A percentile compares a stretch with the other conserved stretches of the same genome.
Conservation (phyloP, 768 basidiomycete species). For the Tricholoma matsutake region DNA sequence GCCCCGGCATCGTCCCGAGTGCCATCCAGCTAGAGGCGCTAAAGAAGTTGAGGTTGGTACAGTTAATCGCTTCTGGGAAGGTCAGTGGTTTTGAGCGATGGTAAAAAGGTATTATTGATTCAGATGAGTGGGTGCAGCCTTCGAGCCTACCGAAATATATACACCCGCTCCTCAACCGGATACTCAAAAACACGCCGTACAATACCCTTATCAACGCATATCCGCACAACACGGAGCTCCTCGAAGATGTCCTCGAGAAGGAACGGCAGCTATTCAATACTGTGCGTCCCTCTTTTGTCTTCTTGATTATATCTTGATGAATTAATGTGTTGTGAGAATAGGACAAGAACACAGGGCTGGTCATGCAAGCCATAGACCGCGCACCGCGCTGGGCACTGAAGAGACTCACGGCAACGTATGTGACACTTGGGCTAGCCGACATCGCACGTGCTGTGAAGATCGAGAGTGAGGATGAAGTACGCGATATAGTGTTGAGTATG, state of each 20-base stretch:
- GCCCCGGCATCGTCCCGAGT: slow-evolving; percentile 53
- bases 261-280: slow-evolving; percentile 49
- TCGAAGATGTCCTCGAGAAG: slow-evolving; percentile 50
- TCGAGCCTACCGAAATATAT: slow-evolving; percentile 72
- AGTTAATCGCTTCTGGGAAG: slow-evolving; percentile 75
- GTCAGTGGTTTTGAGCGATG: slow-evolving; percentile 30
- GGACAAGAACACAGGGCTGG: slow-evolving; percentile 74
- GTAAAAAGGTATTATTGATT: neutral
- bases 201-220: slow-evolving; percentile 60
- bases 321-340: slow-evolving; percentile 20
- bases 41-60: slow-evolving; percentile 79
- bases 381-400: slow-evolving; percentile 78
- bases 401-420: slow-evolving; percentile 79
- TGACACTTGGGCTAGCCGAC: slow-evolving; percentile 71
- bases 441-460: slow-evolving; percentile 59
- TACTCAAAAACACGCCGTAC: slow-evolving; percentile 71
- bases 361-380: slow-evolving; percentile 61
- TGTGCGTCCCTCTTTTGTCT: slow-evolving; percentile 35
- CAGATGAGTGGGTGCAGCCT: slow-evolving; percentile 26
- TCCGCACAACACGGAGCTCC: slow-evolving; percentile 46
- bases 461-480: slow-evolving; percentile 50
- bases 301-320: neutral
- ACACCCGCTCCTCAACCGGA: slow-evolving; percentile 49
- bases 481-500: slow-evolving; percentile 68
- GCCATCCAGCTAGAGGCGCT: slow-evolving; percentile 82